These are phyloP conservation scores for Leishmania major DNA, from an alignment of 208 protist genomes.

Conservation along the genomic window DNA sequence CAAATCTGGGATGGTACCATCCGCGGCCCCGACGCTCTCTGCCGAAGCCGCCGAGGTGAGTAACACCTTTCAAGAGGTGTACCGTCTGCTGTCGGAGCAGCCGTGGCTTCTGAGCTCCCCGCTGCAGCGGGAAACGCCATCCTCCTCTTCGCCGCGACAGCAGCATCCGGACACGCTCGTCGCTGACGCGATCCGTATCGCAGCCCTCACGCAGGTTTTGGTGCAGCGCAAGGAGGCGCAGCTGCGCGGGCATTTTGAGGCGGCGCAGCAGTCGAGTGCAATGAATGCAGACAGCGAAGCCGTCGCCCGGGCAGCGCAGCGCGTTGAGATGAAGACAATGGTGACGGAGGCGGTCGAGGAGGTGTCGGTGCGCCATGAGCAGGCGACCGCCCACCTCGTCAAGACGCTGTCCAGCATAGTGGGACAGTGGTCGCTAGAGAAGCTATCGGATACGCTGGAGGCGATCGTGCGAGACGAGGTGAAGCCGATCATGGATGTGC, in stretches of 20 bases:
- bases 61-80: slow-evolving; percentile 22
- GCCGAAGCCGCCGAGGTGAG: slow-evolving; percentile 9
- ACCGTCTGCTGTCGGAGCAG: slow-evolving; percentile 24
- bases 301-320: slow-evolving; percentile 30
- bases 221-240: slow-evolving; percentile 29
- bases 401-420: slow-evolving; percentile 63
- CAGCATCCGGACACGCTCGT: slow-evolving; percentile 18
- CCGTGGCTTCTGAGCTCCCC: neutral
- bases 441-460: slow-evolving; percentile 59
- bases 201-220: slow-evolving; percentile 22
- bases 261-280: slow-evolving; percentile 16
- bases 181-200: slow-evolving; percentile 20
- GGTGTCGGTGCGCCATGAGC: slow-evolving; percentile 64
- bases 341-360: slow-evolving; percentile 64
- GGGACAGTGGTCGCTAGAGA: slow-evolving; percentile 60
- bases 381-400: slow-evolving; percentile 61
- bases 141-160: neutral
- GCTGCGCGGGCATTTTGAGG: slow-evolving; percentile 20
- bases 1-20: neutral
- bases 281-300: slow-evolving; percentile 26
- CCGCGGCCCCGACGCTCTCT: neutral
- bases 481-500: slow-evolving; percentile 43
- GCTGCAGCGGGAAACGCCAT: neutral
- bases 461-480: slow-evolving; percentile 39
- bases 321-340: slow-evolving; percentile 50